Evolutionary conservation across 2,329 filamentous ascomycete genomes (phyloP).

Genomic region (Nothopassalora personata): DNA sequence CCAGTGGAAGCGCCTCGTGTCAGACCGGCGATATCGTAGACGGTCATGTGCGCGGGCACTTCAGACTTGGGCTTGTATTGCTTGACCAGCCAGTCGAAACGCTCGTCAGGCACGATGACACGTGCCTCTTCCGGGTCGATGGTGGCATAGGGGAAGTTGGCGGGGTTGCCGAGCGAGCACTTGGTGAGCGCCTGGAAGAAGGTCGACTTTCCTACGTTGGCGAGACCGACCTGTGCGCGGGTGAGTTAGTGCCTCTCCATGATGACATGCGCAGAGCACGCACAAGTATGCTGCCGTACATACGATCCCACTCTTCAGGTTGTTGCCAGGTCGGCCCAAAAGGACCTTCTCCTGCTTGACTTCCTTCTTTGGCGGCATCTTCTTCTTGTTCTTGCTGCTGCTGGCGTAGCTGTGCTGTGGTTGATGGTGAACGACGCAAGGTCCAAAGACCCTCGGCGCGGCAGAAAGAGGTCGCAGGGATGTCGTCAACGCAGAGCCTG

Average conservation of each 20-base stretch:
- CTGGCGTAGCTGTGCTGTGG: slow-evolving; percentile 49
- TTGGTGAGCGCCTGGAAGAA: slow-evolving; percentile 99
- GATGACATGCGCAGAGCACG: slow-evolving; percentile 28
- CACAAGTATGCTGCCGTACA: slow-evolving; percentile 48
- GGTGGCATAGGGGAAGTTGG: slow-evolving; percentile 98
- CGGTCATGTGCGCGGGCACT: slow-evolving; percentile 95
- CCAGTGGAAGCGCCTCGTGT: slow-evolving; percentile 94
- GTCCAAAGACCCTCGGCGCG: slow-evolving; percentile 11
- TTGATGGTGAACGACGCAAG: slow-evolving; percentile 7
- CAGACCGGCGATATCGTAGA: slow-evolving; percentile 97
- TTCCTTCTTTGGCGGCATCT: slow-evolving; percentile 94
- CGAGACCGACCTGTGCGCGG: slow-evolving; percentile 75
- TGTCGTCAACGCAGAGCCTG: slow-evolving; percentile 31
- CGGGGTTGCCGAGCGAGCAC: slow-evolving; percentile 93
- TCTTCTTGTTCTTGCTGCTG: slow-evolving; percentile 46
- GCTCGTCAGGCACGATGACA: slow-evolving; percentile 91
- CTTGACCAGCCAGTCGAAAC: slow-evolving; percentile 90
- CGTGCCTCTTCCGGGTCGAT: slow-evolving; percentile 98
- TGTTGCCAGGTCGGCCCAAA: slow-evolving; percentile 94
- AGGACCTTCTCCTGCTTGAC: slow-evolving; percentile 93
- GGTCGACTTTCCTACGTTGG: slow-evolving; percentile 98
- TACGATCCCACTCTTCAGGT: slow-evolving; percentile 95
- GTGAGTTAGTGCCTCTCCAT: slow-evolving; percentile 38
- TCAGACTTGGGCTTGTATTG: slow-evolving; percentile 97
- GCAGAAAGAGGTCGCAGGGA: slow-evolving; percentile 12